These are phyloP conservation scores for Pythium insidiosum DNA, from an alignment of 352 stramenopile species.

Conservation along the genomic window DNA sequence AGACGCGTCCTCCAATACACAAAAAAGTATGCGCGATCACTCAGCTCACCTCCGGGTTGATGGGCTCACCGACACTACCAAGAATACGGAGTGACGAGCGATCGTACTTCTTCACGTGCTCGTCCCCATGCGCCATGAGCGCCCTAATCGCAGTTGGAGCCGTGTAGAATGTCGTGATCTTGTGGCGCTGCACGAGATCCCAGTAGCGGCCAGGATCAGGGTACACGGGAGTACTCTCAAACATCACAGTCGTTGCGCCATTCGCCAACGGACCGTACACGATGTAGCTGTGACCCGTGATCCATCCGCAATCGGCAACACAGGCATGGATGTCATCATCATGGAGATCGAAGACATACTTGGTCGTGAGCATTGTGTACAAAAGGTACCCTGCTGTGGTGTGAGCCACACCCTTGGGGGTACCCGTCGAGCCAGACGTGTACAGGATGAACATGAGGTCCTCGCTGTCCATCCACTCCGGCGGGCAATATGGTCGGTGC, in stretches of 20 bases:
- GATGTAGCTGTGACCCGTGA: conserved; percentile 96
- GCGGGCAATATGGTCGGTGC: conserved; percentile 91
- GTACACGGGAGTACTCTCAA: conserved; percentile 97
- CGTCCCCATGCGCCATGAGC: conserved; percentile 95
- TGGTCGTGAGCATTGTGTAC: conserved; percentile 91
- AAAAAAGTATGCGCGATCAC: neutral
- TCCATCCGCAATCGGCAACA: conserved; percentile 95
- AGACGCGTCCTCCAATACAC: neutral
- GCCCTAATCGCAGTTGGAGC: conserved; percentile 95
- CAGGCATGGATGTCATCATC: conserved; percentile 92
- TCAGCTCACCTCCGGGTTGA: conserved; percentile 93
- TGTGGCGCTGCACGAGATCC: conserved; percentile 95
- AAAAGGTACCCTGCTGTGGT: conserved; percentile 94
- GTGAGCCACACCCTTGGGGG: conserved; percentile 94
- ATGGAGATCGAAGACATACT: conserved; percentile 92
- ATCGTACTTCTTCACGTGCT: conserved; percentile 93
- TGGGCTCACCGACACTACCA: conserved; percentile 97
- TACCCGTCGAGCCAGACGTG: conserved; percentile 95
- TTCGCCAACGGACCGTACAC: conserved; percentile 96
- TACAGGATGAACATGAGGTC: conserved; percentile 98
- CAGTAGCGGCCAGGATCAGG: conserved; percentile 94
- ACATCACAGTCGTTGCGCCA: conserved; percentile 97
- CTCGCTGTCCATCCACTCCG: conserved; percentile 95
- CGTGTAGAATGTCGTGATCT: conserved; percentile 95
- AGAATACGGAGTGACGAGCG: conserved; percentile 91